Conservation (phyloP, 371 early-diverging fungal genomes). For the Circinella minor region DNA sequence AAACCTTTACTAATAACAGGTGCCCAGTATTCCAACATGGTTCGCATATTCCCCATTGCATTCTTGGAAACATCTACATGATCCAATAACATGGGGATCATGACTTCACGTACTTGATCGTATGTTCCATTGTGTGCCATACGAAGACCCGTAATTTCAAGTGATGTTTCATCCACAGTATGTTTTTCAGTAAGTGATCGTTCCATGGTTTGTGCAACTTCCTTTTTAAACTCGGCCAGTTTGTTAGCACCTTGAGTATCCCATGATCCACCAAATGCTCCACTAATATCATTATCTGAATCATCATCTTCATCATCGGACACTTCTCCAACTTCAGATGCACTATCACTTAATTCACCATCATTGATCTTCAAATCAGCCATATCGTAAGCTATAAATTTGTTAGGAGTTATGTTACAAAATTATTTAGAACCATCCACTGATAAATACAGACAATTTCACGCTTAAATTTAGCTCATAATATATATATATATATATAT, state of each 20-base stretch:
- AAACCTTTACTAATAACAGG: constrained; percentile 68
- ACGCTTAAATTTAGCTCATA: no score
- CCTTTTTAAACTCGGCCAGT: constrained; percentile 75
- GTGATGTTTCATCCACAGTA: constrained; percentile 73
- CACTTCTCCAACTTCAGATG: constrained; percentile 59
- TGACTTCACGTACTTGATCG: constrained; percentile 74
- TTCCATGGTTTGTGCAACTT: constrained; percentile 80
- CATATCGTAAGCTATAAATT: constrained; percentile 39
- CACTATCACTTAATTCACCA: constrained; percentile 53
- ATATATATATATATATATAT: neutral
- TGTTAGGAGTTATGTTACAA: neutral
- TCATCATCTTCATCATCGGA: constrained; percentile 57
- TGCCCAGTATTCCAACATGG: constrained; percentile 71
- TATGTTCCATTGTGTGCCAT: constrained; percentile 89
- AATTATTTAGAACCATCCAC: neutral
- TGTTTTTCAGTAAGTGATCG: constrained; percentile 83
- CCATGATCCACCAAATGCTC: constrained; percentile 40
- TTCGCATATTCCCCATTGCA: constrained; percentile 37
- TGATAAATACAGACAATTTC: no score
- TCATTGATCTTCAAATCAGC: constrained; percentile 44
- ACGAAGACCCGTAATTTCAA: constrained; percentile 91
- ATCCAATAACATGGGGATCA: constrained; percentile 70
- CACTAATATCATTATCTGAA: constrained; percentile 28
- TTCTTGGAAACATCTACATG: constrained; percentile 55
- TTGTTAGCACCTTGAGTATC: constrained; percentile 39